Evolutionary conservation across 192 early-diverging fungal species (phyloP).

Genomic region (Mortierella alpina): DNA sequence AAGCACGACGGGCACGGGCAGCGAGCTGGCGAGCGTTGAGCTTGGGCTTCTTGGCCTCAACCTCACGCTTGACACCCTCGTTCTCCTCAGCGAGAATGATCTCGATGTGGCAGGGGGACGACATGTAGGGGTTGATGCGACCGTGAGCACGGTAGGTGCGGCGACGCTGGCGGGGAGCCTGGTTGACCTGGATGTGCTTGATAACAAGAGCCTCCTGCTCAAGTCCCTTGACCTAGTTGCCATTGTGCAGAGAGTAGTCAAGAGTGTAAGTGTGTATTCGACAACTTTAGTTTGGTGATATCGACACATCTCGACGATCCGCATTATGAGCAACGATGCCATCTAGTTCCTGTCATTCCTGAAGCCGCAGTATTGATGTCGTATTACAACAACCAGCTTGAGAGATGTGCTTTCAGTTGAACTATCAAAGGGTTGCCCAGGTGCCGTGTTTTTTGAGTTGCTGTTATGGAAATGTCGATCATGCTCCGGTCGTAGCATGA

Average conservation of each 20-base stretch:
- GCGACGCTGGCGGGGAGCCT: slow-evolving; percentile 97
- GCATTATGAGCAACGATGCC: too few species aligned
- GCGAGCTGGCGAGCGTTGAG: slow-evolving; percentile 69
- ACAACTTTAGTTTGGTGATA: too few species aligned
- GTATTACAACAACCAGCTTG: too few species aligned
- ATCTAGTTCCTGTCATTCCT: too few species aligned
- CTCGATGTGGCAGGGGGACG: slow-evolving; percentile 96
- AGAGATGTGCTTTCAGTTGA: neutral
- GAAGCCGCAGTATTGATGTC: too few species aligned
- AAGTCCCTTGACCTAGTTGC: slow-evolving; percentile 49
- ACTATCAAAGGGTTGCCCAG: neutral
- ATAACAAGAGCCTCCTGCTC: slow-evolving; percentile 74
- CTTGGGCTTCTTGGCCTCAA: slow-evolving; percentile 66
- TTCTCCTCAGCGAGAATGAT: slow-evolving; percentile 91
- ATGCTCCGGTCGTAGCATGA: too few species aligned
- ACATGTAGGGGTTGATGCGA: slow-evolving; percentile 86
- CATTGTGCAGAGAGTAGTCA: neutral
- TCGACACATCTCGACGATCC: too few species aligned
- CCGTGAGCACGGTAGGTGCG: slow-evolving; percentile 99
- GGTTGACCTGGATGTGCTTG: slow-evolving; percentile 97
- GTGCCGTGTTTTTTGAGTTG: neutral
- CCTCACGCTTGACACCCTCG: slow-evolving; percentile 81
- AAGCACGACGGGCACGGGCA: slow-evolving; percentile 60
- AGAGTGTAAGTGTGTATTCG: neutral
- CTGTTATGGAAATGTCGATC: too few species aligned